Conservation (phyloP, 169 alveolate species). For the Toxoplasma gondii region DNA sequence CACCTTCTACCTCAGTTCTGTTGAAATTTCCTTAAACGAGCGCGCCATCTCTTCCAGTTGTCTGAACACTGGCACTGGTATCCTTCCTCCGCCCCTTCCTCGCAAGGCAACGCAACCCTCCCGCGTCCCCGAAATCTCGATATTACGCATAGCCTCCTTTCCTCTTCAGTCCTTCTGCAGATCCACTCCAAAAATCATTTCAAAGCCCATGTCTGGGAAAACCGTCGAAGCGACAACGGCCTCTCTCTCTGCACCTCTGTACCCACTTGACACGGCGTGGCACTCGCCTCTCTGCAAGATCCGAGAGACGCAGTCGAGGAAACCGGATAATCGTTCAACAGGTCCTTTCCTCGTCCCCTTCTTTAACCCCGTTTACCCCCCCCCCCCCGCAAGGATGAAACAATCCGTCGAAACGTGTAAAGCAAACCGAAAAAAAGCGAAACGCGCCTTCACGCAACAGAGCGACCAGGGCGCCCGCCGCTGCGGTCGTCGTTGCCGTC, state of each 20-base stretch:
- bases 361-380: background rate
- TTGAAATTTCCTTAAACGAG: too few relatives aligned
- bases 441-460: background rate
- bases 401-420: background rate
- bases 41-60: too few relatives aligned
- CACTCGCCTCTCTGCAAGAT: background rate
- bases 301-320: too few relatives aligned
- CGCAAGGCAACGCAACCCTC: too few relatives aligned
- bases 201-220: background rate
- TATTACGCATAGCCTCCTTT: too few relatives aligned
- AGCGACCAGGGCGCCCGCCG: slow-evolving; percentile 24
- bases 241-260: background rate
- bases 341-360: background rate
- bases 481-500: background rate
- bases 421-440: background rate
- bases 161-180: too few relatives aligned
- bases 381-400: background rate
- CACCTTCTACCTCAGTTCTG: too few relatives aligned
- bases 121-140: too few relatives aligned
- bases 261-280: background rate
- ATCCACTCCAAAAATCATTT: background rate
- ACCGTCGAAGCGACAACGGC: background rate
- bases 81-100: too few relatives aligned
- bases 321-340: too few relatives aligned
- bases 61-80: too few relatives aligned